phyloP scores from a whole-genome alignment of 2,329 filamentous ascomycete species.

The Aspergillus ustus region DNA sequence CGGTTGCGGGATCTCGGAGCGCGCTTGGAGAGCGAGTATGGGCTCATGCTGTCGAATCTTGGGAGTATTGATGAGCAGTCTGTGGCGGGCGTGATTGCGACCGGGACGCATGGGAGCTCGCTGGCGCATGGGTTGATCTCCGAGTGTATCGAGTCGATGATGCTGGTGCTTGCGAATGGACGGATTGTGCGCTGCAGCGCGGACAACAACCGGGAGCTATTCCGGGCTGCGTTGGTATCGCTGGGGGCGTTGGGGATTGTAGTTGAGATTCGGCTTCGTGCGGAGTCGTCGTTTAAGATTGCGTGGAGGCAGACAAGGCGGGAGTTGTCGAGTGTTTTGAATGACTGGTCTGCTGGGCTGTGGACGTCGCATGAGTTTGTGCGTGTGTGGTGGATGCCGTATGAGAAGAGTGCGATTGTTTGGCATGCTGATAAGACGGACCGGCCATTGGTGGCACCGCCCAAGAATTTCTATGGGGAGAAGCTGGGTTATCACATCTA shows the following conservation, averaged over 20 bases:
- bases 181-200: conserved; percentile 70
- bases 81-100: conserved; percentile 88
- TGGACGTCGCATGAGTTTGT: conserved; percentile 90
- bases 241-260: conserved; percentile 91
- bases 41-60: conserved; percentile 85
- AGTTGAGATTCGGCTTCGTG: conserved; percentile 82
- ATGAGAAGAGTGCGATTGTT: conserved; percentile 82
- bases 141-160: conserved; percentile 73
- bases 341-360: conserved; percentile 71
- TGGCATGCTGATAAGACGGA: conserved; percentile 85
- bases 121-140: conserved; percentile 82
- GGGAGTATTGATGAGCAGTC: conserved; percentile 96
- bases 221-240: conserved; percentile 83
- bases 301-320: conserved; percentile 83
- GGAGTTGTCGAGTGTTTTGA: conserved; percentile 69
- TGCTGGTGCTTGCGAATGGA: conserved; percentile 82
- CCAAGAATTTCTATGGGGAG: conserved; percentile 78
- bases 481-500: conserved; percentile 85
- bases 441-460: conserved; percentile 63
- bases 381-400: conserved; percentile 96
- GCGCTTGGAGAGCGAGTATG: conserved; percentile 69
- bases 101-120: conserved; percentile 90
- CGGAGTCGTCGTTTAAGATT: conserved; percentile 80
- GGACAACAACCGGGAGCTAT: conserved; percentile 74
- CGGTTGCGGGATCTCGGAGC: conserved; percentile 75